phyloP scores from a whole-genome alignment of 2,329 filamentous ascomycete genomes.

The Penicillium decumbens region DNA sequence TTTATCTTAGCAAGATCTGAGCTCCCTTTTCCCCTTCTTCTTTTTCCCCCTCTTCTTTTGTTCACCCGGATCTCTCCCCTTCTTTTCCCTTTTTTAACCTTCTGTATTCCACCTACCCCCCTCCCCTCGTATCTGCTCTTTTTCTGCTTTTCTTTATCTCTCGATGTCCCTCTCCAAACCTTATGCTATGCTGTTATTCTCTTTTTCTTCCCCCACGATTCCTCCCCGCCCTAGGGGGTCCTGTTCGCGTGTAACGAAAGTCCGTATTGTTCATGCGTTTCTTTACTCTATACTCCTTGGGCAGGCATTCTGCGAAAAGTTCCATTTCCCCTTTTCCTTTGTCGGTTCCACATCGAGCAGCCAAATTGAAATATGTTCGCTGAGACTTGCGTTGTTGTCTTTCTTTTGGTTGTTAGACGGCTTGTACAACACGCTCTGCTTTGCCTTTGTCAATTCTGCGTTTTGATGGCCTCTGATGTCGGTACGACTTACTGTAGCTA shows the following conservation, averaged over 20 bases:
- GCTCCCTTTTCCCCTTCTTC: conserved; percentile 11
- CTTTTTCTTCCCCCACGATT: conserved; percentile 10
- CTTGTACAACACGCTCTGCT: conserved; percentile 34
- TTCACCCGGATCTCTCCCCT: background rate
- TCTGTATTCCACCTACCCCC: conserved; percentile 1
- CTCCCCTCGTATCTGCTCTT: conserved; percentile 5
- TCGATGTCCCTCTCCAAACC: background rate
- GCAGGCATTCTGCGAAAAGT: conserved; percentile 47
- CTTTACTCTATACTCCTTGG: conserved; percentile 37
- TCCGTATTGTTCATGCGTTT: conserved; percentile 34
- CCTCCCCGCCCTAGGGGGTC: conserved; percentile 25
- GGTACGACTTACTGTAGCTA: background rate
- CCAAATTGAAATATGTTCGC: conserved; percentile 38
- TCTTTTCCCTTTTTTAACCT: background rate
- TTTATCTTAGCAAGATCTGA: conserved; percentile 38
- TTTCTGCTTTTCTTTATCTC: conserved; percentile 8
- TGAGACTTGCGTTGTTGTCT: conserved; percentile 24
- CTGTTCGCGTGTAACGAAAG: conserved; percentile 38
- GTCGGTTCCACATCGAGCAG: conserved; percentile 30
- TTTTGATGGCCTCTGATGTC: conserved; percentile 3
- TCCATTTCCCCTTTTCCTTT: conserved; percentile 26
- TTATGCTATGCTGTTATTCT: conserved; percentile 19
- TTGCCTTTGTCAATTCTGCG: conserved; percentile 18
- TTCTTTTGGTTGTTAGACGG: conserved; percentile 26
- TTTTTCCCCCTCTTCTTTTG: background rate